Percentiles rank a stretch among this genome's conserved stretches.
Evolutionary conservation across 768 basidiomycete species (phyloP).

Genomic region (Clitopilus passeckerianus): DNA sequence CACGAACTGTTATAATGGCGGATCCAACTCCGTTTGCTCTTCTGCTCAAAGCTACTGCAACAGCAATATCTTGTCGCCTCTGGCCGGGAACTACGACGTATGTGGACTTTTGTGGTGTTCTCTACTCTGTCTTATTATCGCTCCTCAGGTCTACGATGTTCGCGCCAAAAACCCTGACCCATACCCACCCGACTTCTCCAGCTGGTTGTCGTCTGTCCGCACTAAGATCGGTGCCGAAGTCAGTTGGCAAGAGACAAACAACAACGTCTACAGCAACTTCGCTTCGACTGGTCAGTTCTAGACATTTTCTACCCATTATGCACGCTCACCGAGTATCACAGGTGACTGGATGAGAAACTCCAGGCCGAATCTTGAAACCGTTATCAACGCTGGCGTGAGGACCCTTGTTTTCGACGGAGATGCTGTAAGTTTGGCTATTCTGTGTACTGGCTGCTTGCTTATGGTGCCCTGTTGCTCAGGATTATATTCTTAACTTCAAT

Average conservation of each 20-base stretch:
- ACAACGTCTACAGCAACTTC: constrained; percentile 42
- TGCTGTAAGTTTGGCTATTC: constrained; percentile 30
- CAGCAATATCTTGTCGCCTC: constrained; percentile 44
- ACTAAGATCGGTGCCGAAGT: constrained; percentile 39
- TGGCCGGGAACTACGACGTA: constrained; percentile 53
- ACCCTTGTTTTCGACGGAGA: constrained; percentile 55
- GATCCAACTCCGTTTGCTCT: constrained; percentile 47
- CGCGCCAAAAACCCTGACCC: constrained; percentile 39
- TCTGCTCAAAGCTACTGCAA: constrained; percentile 57
- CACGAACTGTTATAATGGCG: constrained; percentile 42
- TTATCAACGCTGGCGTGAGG: constrained; percentile 54
- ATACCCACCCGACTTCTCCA: constrained; percentile 41
- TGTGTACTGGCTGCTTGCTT: not conserved
- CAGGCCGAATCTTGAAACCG: constrained; percentile 44
- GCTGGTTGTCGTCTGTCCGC: constrained; percentile 22
- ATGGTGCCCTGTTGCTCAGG: constrained; percentile 22
- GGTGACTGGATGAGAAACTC: constrained; percentile 58
- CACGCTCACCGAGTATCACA: constrained; percentile 9
- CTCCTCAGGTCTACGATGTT: constrained; percentile 41
- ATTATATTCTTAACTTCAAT: constrained; percentile 49
- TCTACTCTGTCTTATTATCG: not conserved
- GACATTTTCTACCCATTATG: not conserved
- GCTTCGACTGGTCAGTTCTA: constrained; percentile 34
- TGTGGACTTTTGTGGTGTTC: constrained; percentile 4
- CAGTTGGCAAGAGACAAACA: constrained; percentile 36